phyloP scores from a whole-genome alignment of 495 filamentous ascomycete genomes.

The Neurospora cerealis region DNA sequence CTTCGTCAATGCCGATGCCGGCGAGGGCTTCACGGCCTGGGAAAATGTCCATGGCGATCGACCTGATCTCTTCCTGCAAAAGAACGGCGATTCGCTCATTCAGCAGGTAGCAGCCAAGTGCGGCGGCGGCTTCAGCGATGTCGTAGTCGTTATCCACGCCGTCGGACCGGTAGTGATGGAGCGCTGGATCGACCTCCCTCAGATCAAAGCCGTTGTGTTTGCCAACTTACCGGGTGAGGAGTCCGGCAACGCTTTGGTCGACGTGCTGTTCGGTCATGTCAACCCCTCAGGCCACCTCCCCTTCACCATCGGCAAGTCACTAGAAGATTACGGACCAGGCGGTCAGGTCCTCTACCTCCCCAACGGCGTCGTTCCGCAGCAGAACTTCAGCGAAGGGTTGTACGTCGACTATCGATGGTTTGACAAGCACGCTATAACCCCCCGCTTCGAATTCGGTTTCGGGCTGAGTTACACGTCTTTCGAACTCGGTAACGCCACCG shows the following conservation, averaged over 20 bases:
- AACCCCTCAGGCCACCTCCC: constrained; percentile 84
- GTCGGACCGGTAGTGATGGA: constrained; percentile 84
- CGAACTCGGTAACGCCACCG: constrained; percentile 48
- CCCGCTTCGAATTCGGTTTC: constrained; percentile 70
- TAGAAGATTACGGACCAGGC: constrained; percentile 74
- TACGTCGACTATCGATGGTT: constrained; percentile 90
- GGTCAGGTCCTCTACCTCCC: constrained; percentile 66
- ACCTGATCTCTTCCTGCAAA: constrained; percentile 69
- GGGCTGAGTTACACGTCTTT: constrained; percentile 78
- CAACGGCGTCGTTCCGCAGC: constrained; percentile 67
- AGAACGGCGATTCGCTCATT: constrained; percentile 66
- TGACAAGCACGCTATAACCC: constrained; percentile 57
- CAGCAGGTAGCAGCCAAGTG: constrained; percentile 61
- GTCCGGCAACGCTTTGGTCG: constrained; percentile 73
- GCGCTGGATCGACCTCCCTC: constrained; percentile 69
- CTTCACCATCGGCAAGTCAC: constrained; percentile 76
- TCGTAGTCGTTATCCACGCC: constrained; percentile 81
- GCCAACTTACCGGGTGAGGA: constrained; percentile 88
- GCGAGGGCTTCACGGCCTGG: constrained; percentile 54
- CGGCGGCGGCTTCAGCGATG: constrained; percentile 50
- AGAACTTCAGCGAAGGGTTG: constrained; percentile 65
- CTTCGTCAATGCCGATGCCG: constrained; percentile 53
- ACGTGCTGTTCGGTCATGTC: constrained; percentile 74
- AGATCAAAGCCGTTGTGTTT: constrained; percentile 71
- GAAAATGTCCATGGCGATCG: constrained; percentile 67